Evolutionary conservation across 495 filamentous ascomycete species (phyloP).

Genomic region (Cudoniella acicularis): DNA sequence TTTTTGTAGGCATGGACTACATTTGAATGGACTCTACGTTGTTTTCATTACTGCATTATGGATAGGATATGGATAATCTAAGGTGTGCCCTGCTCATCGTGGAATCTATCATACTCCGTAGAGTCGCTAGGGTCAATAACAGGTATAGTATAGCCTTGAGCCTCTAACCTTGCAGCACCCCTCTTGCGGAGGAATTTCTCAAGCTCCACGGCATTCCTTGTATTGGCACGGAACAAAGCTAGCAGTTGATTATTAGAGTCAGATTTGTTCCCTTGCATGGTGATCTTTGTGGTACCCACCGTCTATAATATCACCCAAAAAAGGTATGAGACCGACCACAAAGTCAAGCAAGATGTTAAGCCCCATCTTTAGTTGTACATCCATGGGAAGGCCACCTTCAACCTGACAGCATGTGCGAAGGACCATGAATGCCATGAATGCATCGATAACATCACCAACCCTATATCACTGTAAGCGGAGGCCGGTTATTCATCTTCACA

Average conservation of each 20-base stretch:
- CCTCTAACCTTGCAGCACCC: constrained; percentile 19
- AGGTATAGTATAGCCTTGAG: neutral
- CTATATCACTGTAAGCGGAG: constrained; percentile 29
- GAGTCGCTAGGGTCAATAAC: constrained; percentile 35
- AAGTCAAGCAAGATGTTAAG: constrained; percentile 73
- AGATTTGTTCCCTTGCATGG: no score
- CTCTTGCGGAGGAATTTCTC: constrained; percentile 62
- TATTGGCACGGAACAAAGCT: constrained; percentile 60
- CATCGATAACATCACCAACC: constrained; percentile 69
- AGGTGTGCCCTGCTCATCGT: no score
- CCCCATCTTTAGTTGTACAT: constrained; percentile 58
- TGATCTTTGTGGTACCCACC: no score
- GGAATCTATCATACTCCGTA: constrained; percentile 30
- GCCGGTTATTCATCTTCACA: constrained; percentile 11
- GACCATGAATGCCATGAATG: constrained; percentile 60
- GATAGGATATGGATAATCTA: no score
- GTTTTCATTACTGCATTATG: no score
- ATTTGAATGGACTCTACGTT: no score
- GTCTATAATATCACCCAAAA: constrained; percentile 27
- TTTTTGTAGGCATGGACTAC: no score
- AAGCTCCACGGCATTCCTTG: constrained; percentile 65
- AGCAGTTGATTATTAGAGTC: no score
- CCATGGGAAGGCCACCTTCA: constrained; percentile 61
- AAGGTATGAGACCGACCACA: constrained; percentile 32
- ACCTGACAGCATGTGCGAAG: constrained; percentile 58